phyloP scores from a whole-genome alignment of 2,329 filamentous ascomycete genomes.

The Berkeleyomyces basicola region DNA sequence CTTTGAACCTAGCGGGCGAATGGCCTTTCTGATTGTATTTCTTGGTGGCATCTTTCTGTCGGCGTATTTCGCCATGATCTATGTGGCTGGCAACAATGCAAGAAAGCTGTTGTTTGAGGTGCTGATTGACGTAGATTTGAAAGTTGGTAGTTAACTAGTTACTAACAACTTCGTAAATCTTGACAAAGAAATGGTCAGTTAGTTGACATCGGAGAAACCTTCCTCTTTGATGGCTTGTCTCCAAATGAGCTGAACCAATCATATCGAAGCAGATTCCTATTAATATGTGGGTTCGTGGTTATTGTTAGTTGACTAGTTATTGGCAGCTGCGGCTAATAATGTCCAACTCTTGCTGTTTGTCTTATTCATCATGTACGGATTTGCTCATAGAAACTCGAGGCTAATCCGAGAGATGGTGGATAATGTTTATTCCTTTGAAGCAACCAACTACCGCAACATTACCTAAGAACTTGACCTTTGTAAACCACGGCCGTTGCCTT shows the following conservation, averaged over 20 bases:
- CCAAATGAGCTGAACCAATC: neutral
- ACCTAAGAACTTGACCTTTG: slow-evolving; percentile 1
- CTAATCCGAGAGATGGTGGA: neutral
- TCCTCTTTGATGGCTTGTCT: neutral
- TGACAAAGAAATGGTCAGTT: neutral
- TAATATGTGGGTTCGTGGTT: too few relatives aligned
- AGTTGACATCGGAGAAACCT: neutral
- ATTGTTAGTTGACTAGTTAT: too few relatives aligned
- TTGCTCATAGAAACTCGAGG: too few relatives aligned
- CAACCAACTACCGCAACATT: neutral
- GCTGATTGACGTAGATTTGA: neutral
- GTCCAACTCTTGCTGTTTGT: too few relatives aligned
- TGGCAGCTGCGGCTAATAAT: too few relatives aligned
- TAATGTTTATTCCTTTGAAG: neutral
- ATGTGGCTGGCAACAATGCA: too few relatives aligned
- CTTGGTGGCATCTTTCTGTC: too few relatives aligned
- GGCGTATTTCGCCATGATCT: too few relatives aligned
- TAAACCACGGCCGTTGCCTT: slow-evolving; percentile 5
- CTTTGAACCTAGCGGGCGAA: neutral
- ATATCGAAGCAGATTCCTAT: too few relatives aligned
- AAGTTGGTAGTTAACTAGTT: neutral
- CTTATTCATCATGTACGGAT: too few relatives aligned
- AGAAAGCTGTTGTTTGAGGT: too few relatives aligned
- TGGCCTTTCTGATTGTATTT: neutral
- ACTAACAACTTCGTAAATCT: neutral